Percentiles rank a stretch among this genome's conserved stretches.
These are phyloP conservation scores for Nicotiana tomentosiformis DNA, from an alignment of 257 asterid genomes.

Conservation along the genomic window DNA sequence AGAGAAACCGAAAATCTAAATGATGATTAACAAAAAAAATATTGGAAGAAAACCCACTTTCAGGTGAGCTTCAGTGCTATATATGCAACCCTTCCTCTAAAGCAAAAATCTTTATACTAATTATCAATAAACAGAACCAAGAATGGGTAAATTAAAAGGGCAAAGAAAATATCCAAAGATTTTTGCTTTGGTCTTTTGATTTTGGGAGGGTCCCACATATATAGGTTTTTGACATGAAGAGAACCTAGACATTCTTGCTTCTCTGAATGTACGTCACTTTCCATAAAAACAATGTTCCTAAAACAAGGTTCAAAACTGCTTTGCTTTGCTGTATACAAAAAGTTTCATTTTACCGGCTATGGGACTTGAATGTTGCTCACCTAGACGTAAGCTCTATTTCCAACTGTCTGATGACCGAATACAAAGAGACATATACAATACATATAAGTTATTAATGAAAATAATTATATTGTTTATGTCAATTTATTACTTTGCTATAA, in stretches of 20 bases:
- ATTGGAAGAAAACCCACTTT: not conserved
- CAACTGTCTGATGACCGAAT: not conserved
- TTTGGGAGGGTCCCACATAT: not conserved
- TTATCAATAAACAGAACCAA: not conserved
- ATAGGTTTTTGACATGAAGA: conserved; percentile 3
- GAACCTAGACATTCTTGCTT: conserved; percentile 14
- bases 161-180: not conserved
- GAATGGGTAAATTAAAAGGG: not conserved
- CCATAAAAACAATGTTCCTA: not conserved
- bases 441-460: too few relatives aligned
- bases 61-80: not conserved
- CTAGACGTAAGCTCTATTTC: not conserved
- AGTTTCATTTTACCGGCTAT: not conserved
- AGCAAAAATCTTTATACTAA: not conserved
- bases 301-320: not conserved
- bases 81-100: not conserved
- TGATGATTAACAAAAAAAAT: not conserved
- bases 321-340: not conserved
- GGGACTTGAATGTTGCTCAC: not conserved
- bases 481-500: too few relatives aligned
- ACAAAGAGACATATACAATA: not conserved
- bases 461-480: too few relatives aligned
- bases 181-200: not conserved
- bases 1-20: not conserved
- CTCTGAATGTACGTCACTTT: not conserved